phyloP scores from a whole-genome alignment of 805 yeast species.

The Wickerhamiella allomyrinae region DNA sequence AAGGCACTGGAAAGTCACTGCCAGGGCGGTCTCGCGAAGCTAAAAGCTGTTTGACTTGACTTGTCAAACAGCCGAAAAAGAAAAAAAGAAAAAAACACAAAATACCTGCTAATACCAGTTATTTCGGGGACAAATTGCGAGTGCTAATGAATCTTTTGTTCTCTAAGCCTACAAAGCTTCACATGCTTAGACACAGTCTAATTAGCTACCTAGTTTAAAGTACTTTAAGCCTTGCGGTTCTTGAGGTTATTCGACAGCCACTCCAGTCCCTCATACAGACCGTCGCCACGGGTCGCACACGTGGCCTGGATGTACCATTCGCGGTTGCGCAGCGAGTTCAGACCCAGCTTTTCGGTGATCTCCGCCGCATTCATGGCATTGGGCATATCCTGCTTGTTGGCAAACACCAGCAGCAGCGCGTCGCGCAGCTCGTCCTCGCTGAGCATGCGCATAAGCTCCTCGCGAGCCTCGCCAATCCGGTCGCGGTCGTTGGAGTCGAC shows the following conservation, averaged over 20 bases:
- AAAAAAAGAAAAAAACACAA: no score
- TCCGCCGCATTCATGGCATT: conserved; percentile 99
- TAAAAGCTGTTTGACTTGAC: no score
- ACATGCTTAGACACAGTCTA: no score
- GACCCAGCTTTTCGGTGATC: conserved; percentile 91
- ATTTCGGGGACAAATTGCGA: no score
- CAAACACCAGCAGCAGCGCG: conserved; percentile 87
- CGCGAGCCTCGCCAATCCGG: conserved; percentile 95
- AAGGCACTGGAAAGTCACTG: no score
- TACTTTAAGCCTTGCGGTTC: conserved; percentile 28
- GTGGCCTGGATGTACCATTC: conserved; percentile 99
- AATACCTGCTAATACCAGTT: no score
- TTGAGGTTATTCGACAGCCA: conserved; percentile 89
- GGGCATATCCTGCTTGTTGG: conserved; percentile 98
- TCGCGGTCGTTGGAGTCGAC: conserved; percentile 97
- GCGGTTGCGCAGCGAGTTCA: conserved; percentile 94
- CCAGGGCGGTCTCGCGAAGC: no score
- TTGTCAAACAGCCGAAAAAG: no score
- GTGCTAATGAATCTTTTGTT: no score
- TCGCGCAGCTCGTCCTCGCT: conserved; percentile 97
- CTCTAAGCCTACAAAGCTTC: no score
- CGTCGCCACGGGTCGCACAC: conserved; percentile 98
- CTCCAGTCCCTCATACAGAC: conserved; percentile 93
- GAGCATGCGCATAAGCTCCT: conserved; percentile 94
- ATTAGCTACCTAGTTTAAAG: background rate